Base-by-base conservation (phyloP, 495 filamentous ascomycete genomes). In the Neurospora intermedia region DNA sequence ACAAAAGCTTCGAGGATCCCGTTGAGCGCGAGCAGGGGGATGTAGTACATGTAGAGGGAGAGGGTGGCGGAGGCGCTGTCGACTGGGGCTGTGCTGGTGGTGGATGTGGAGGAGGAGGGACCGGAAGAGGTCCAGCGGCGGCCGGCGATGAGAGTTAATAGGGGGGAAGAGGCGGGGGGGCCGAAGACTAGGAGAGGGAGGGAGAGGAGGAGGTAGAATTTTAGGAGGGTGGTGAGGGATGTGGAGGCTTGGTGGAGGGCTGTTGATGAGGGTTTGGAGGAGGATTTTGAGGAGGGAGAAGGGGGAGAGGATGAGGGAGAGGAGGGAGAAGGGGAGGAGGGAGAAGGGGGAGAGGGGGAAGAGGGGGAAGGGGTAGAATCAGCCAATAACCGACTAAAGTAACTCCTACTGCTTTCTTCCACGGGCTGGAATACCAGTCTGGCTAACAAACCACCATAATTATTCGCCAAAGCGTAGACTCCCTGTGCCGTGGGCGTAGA, bases 1-100 rank as follows among this genome's bases (percentile, higher is more conserved):
- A 98, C 93, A 74, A 98, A 98, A 0, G 95, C 93, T 82, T 99
- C 96, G 3, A 90, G 88, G 40, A 98, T 89, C 48, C 96, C 96
- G 78, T 99, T 99, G 74, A 97, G 81, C 1, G 94, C 96, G 1
- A 99, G 84, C 7, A 98, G 87, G 18, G 96, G 96, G 73, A 99
- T 93, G 79, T 97, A 97, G 78, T 92, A 93, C 82, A 91, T 94
- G 82, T 97, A 99, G 1, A 86, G 85, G 0, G 91, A 87, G 11
- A 99, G 84, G 6, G 94, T 88, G 1, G 73, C 74, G 5, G 85
- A 86, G n/a, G 89, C 88, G 45, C 88, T 88, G 46, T 54, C 46
- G 8, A 4, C 2, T 0, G 20, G 3, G n/a, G 18, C 3, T n/a
- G 16, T 4, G n/a, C 6, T 0, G 45, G 45, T 4, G 46, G 88